These are phyloP conservation scores for Myochromella boudieri DNA, from an alignment of 768 basidiomycete species.

Conservation along the genomic window DNA sequence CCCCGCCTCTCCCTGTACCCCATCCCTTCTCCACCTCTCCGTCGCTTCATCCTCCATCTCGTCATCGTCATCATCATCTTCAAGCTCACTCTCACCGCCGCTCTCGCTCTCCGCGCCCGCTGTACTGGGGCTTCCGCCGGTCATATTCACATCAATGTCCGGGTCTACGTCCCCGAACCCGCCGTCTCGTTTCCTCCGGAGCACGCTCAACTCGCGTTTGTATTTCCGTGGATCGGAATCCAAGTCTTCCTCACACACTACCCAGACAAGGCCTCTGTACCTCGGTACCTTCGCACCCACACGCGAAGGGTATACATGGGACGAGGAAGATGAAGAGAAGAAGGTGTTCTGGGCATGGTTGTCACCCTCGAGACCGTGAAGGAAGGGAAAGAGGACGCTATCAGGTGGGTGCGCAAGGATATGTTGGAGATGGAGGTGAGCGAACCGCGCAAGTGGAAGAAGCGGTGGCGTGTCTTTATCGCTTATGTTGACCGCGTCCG, in stretches of 20 bases:
- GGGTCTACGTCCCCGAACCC: conserved; percentile 14
- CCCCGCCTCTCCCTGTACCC: background rate
- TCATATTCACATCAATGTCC: conserved; percentile 15
- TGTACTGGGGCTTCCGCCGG: conserved; percentile 20
- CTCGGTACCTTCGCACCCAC: conserved; percentile 26
- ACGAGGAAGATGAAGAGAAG: conserved; percentile 48
- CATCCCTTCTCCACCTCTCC: conserved; percentile 1
- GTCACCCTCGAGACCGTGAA: conserved; percentile 83
- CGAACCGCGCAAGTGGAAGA: background rate
- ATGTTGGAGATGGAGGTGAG: conserved; percentile 1
- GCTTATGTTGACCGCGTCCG: background rate
- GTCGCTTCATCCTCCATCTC: background rate
- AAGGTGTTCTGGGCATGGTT: conserved; percentile 80
- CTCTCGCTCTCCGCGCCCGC: too few species aligned
- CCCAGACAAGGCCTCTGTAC: conserved; percentile 83
- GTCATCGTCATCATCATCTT: conserved; percentile 6
- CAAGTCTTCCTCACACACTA: conserved; percentile 73
- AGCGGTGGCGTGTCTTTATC: background rate
- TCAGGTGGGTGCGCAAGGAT: conserved; percentile 75
- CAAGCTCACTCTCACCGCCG: conserved; percentile 12
- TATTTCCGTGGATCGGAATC: conserved; percentile 23
- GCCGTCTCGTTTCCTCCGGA: conserved; percentile 27
- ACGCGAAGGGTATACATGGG: background rate
- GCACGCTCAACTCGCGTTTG: conserved; percentile 23
- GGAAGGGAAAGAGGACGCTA: conserved; percentile 81